Base-by-base conservation (phyloP, 2,329 filamentous ascomycete species). In the Diplocarpon mali region DNA sequence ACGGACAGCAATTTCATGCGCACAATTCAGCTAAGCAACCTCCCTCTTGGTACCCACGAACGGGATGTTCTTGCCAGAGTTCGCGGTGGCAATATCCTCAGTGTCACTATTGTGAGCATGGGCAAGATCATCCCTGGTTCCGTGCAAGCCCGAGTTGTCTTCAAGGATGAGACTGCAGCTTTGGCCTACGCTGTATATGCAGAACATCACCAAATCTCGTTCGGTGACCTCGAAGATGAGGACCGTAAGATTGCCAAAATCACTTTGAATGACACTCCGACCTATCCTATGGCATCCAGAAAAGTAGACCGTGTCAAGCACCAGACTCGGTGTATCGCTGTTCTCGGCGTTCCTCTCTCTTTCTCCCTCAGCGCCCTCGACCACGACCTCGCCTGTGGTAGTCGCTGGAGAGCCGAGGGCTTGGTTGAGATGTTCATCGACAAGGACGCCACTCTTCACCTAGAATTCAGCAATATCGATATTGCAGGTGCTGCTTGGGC, bases 371-470 rank as follows among this genome's bases (percentile, higher is more conserved):
- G 20, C 2, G 11, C 10, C 5, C 42, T 55, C 0, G 40, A 55
- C 16, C 15, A 11, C 3, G 40, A 48, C 16, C 28, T 58, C 17
- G 38, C 40, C 0, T 35, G 35, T 6, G 35, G 42, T 5, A 51
- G 44, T 35, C 20, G 27, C 3, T 38, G 46, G n/a, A 43, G 50
- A 11, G 42, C 40, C 0, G 34, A 46, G 2, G 45, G 38, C 8
- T 30, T 58, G 9, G 3, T 56, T 1, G 53, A 59, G 14, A 46
- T 53, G 20, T 55, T 46, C 16, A 36, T 57, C 28, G 55, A 58
- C 41, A 39, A 50, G 9, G 15, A 39, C 0, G 31, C 32, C 4
- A 54, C 44, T 2, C 34, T 60, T 1, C 47, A 53, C 34, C 35
- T 60, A 4, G 48, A 60, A 31, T 60, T 60, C 41, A 44, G 51